These are phyloP conservation scores for Blastocystis sp. DNA, from an alignment of 352 stramenopile species.

Conservation along the genomic window DNA sequence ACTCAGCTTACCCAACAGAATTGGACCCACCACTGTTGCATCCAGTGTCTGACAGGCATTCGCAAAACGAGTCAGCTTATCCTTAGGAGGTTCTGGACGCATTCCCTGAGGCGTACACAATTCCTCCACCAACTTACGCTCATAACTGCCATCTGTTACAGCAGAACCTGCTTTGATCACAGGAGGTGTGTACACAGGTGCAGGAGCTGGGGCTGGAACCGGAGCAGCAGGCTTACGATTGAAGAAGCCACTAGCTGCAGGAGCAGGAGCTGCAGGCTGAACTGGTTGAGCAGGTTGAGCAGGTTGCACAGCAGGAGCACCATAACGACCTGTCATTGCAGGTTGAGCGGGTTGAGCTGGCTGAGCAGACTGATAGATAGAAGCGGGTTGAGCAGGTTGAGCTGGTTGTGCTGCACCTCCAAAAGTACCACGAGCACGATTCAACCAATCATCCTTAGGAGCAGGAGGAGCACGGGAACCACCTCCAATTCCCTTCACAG, in stretches of 20 bases:
- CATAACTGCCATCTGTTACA: slow-evolving; percentile 52
- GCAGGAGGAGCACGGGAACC: slow-evolving; percentile 39
- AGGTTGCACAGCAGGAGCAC: slow-evolving; percentile 16
- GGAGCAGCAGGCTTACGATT: neutral
- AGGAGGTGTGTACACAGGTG: slow-evolving; percentile 26
- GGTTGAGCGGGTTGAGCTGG: neutral
- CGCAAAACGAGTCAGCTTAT: slow-evolving; percentile 50
- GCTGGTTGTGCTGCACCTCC: neutral
- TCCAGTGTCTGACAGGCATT: slow-evolving; percentile 51
- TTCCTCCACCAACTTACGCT: slow-evolving; percentile 60
- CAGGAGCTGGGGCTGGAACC: neutral
- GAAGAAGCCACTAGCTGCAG: neutral
- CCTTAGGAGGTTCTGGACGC: slow-evolving; percentile 53
- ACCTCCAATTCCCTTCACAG: slow-evolving; percentile 48
- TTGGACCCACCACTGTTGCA: slow-evolving; percentile 46
- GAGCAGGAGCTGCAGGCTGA: neutral
- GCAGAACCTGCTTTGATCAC: slow-evolving; percentile 41
- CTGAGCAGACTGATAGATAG: neutral
- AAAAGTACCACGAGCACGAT: slow-evolving; percentile 47
- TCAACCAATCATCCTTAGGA: slow-evolving; percentile 55
- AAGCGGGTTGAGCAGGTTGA: slow-evolving; percentile 3
- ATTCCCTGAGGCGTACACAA: slow-evolving; percentile 55
- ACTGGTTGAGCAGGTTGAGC: neutral
- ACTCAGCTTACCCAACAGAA: slow-evolving; percentile 37
- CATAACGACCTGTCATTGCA: neutral